A percentile compares a stretch with the other conserved stretches of the same genome.
Conservation (phyloP, 2,329 filamentous ascomycete species). For the Thielaviopsis euricoi region DNA sequence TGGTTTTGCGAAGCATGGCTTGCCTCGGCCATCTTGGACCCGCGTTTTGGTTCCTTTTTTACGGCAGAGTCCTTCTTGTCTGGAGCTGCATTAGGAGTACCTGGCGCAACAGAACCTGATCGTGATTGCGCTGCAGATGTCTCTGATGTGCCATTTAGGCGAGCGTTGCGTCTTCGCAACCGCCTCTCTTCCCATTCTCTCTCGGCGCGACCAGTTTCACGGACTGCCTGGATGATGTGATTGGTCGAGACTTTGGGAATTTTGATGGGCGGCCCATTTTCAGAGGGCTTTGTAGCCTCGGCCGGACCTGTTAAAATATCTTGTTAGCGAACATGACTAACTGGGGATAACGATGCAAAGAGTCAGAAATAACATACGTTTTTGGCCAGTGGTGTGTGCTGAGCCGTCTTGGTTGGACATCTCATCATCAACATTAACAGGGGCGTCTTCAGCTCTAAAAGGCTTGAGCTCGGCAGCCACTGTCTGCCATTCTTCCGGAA, state of each 20-base stretch:
- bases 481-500: constrained; percentile 61
- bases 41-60: constrained; percentile 76
- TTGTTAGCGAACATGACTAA: neutral
- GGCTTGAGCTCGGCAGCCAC: constrained; percentile 41
- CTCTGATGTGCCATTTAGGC: constrained; percentile 39
- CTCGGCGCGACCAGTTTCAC: constrained; percentile 48
- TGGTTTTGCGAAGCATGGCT: constrained; percentile 70
- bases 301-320: constrained; percentile 12
- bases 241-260: constrained; percentile 34
- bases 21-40: constrained; percentile 62
- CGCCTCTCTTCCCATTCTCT: constrained; percentile 57
- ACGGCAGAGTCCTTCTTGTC: constrained; percentile 51
- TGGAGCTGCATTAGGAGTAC: constrained; percentile 41
- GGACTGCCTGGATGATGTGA: constrained; percentile 34
- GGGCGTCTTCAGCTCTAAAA: constrained; percentile 13
- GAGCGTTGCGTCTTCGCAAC: constrained; percentile 48
- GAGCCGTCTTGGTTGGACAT: neutral
- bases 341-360: neutral
- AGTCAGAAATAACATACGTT: constrained; percentile 2
- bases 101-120: constrained; percentile 39
- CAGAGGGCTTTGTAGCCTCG: constrained; percentile 8
- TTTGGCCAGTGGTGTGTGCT: constrained; percentile 1
- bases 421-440: neutral
- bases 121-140: constrained; percentile 31
- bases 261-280: constrained; percentile 23